Evolutionary conservation across 148 eudicot genomes (phyloP).

Genomic region (Drosera capensis): DNA sequence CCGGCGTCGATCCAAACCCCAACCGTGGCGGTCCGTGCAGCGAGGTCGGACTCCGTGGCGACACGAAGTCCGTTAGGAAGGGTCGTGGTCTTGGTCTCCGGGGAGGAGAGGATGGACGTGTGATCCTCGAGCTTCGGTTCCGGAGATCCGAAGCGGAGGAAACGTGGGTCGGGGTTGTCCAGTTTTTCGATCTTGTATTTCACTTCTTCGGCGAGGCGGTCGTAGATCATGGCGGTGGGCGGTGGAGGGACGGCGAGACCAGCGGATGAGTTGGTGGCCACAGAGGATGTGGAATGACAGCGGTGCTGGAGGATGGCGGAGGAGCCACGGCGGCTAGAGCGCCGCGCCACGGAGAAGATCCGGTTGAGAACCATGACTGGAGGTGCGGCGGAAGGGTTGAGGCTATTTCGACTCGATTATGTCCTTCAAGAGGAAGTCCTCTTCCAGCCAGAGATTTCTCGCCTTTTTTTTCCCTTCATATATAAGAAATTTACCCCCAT

Average conservation of each 20-base stretch:
- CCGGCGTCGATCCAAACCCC: conserved; percentile 92
- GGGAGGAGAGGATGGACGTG: conserved; percentile 38
- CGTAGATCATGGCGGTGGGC: conserved; percentile 49
- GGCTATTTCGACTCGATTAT: too few species aligned
- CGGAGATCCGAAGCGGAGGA: conserved; percentile 52
- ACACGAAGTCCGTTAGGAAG: conserved; percentile 62
- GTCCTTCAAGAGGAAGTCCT: too few species aligned
- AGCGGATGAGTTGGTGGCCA: too few species aligned
- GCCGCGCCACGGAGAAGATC: too few species aligned
- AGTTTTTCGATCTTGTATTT: conserved; percentile 41
- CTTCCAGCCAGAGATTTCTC: too few species aligned
- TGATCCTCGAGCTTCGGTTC: conserved; percentile 45
- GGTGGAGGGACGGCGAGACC: conserved; percentile 33
- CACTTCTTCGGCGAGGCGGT: conserved; percentile 48
- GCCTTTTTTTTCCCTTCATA: too few species aligned
- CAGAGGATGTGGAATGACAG: too few species aligned
- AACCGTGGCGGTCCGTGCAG: conserved; percentile 56
- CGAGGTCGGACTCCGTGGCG: conserved; percentile 50
- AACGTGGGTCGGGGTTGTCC: conserved; percentile 37
- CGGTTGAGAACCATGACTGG: too few species aligned
- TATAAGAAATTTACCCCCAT: too few species aligned
- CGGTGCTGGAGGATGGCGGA: too few species aligned
- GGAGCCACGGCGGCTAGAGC: too few species aligned
- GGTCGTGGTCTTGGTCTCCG: conserved; percentile 42
- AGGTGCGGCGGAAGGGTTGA: too few species aligned